Evolutionary conservation across 306 rosid species (phyloP).

Genomic region (Potentilla sterilis): DNA sequence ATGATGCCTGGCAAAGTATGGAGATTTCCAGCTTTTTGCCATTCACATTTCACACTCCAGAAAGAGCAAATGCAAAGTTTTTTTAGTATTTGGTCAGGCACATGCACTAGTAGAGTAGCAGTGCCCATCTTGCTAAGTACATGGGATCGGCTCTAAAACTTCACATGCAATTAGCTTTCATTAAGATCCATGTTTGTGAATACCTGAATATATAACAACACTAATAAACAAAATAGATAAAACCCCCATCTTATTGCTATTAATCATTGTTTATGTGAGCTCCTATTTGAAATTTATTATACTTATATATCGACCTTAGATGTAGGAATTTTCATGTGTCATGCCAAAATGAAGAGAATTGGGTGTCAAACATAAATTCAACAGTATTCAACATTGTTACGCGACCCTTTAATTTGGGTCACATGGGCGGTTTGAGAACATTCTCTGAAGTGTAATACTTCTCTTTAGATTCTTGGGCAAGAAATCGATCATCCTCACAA

Average conservation of each 20-base stretch:
- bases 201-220: too few relatives aligned
- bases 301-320: too few relatives aligned
- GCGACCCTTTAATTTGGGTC: neutral
- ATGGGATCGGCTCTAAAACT: neutral
- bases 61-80: neutral
- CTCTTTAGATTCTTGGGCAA: neutral
- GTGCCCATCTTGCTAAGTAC: neutral
- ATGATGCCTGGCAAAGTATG: slow-evolving; percentile 9
- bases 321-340: neutral
- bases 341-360: too few relatives aligned
- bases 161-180: neutral
- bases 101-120: slow-evolving; percentile 11
- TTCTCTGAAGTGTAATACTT: too few relatives aligned
- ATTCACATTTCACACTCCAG: neutral
- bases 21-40: slow-evolving; percentile 24
- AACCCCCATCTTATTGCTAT: too few relatives aligned
- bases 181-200: too few relatives aligned
- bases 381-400: neutral
- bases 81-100: slow-evolving; percentile 16
- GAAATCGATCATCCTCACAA: neutral
- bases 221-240: too few relatives aligned
- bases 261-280: too few relatives aligned
- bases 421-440: neutral
- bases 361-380: too few relatives aligned
- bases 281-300: too few relatives aligned